phyloP scores from a whole-genome alignment of 371 early-diverging fungal species.

The Gilbertella persicaria region DNA sequence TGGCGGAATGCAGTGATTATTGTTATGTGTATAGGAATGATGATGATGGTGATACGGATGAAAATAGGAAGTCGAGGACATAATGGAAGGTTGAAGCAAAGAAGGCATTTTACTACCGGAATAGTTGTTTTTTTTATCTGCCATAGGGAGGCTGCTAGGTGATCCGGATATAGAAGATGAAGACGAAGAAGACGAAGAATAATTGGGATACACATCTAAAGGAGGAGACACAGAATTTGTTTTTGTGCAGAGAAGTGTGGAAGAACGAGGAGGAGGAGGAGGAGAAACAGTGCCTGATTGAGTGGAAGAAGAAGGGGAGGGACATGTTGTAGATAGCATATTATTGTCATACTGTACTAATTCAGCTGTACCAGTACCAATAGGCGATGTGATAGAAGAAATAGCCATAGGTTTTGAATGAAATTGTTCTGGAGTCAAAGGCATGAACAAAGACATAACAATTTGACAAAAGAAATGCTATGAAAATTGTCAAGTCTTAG shows the following conservation, averaged over 20 bases:
- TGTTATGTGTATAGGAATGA: not conserved
- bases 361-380: not conserved
- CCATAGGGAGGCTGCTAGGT: too few species aligned
- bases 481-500: not conserved
- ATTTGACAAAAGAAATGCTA: not conserved
- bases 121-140: too few species aligned
- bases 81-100: not conserved
- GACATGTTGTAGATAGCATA: not conserved
- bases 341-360: not conserved
- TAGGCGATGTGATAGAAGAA: constrained; percentile 37
- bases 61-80: not conserved
- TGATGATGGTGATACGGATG: not conserved
- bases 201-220: constrained; percentile 4
- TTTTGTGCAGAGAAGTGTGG: not conserved
- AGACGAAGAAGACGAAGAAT: constrained; percentile 4
- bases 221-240: constrained; percentile 10
- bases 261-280: too few species aligned
- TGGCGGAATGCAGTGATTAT: not conserved
- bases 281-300: constrained; percentile 3
- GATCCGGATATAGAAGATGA: not conserved
- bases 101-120: not conserved
- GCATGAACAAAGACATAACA: constrained; percentile 13
- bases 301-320: constrained; percentile 13
- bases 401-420: constrained; percentile 43
- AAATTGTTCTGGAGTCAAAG: constrained; percentile 10